Evolutionary conservation across 805 yeast species (phyloP).

Genomic region (Maudiozyma turicensis): DNA sequence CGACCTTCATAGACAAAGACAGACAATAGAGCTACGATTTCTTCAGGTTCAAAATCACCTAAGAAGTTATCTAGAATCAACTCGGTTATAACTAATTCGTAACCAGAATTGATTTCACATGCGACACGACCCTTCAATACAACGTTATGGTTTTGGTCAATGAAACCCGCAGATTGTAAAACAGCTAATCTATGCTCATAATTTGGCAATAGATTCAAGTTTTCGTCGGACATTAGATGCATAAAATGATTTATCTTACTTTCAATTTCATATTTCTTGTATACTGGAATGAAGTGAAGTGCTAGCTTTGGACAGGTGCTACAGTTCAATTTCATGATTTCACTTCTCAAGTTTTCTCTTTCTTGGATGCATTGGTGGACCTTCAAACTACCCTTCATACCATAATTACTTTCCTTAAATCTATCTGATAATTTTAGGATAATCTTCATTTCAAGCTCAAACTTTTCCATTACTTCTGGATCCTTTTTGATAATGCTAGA

Average conservation of each 20-base stretch:
- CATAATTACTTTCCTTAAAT: constrained; percentile 20
- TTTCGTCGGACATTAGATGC: constrained; percentile 70
- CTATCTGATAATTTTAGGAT: constrained; percentile 17
- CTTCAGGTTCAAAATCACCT: constrained; percentile 90
- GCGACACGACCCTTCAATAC: constrained; percentile 83
- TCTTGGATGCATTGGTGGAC: constrained; percentile 24
- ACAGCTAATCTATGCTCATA: constrained; percentile 84
- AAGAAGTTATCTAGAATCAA: constrained; percentile 82
- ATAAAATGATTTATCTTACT: constrained; percentile 46
- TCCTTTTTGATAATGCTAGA: constrained; percentile 23
- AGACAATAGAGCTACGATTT: constrained; percentile 88
- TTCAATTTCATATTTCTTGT: constrained; percentile 37
- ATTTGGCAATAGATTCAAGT: constrained; percentile 82
- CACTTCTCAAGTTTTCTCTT: constrained; percentile 19
- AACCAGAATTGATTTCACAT: constrained; percentile 85
- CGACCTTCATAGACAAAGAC: constrained; percentile 88
- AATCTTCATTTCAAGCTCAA: constrained; percentile 16
- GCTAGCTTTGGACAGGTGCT: constrained; percentile 36
- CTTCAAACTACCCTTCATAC: constrained; percentile 23
- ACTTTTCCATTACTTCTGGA: constrained; percentile 16
- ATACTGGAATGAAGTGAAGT: constrained; percentile 36
- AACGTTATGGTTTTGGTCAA: constrained; percentile 63
- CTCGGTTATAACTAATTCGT: constrained; percentile 85
- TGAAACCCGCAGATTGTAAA: constrained; percentile 65
- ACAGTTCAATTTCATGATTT: constrained; percentile 12